phyloP scores from a whole-genome alignment of 192 early-diverging fungal species.

The Backusella mclennaniae region DNA sequence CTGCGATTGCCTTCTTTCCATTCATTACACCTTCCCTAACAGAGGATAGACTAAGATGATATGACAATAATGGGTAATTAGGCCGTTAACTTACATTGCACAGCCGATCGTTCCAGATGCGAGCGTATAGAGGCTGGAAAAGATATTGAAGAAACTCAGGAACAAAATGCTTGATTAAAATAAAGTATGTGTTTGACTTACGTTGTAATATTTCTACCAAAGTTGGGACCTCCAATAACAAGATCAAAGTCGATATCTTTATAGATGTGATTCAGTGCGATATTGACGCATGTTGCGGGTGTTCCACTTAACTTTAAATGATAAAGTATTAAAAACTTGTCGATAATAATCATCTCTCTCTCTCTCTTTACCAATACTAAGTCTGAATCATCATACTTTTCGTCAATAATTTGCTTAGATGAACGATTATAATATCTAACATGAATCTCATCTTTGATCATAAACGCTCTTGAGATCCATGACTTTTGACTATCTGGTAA shows the following conservation, averaged over 20 bases:
- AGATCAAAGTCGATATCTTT: constrained; percentile 39
- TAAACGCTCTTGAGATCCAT: constrained; percentile 46
- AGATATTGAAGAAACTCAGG: neutral
- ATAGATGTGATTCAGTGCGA: constrained; percentile 39
- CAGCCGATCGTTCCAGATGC: constrained; percentile 47
- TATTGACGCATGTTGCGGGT: constrained; percentile 46
- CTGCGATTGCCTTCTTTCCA: constrained; percentile 36
- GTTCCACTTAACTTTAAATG: constrained; percentile 29
- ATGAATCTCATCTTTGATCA: constrained; percentile 36
- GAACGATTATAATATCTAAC: constrained; percentile 35
- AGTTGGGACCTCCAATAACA: constrained; percentile 43
- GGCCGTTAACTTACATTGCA: constrained; percentile 24
- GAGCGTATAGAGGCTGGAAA: constrained; percentile 33
- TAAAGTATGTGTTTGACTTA: neutral
- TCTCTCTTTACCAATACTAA: constrained; percentile 33
- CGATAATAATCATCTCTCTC: neutral
- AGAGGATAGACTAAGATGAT: neutral
- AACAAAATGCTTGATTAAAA: neutral
- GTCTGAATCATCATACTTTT: constrained; percentile 22
- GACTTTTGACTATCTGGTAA: constrained; percentile 45
- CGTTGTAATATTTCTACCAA: constrained; percentile 39
- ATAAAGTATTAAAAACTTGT: neutral
- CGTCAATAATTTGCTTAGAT: neutral
- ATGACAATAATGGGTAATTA: neutral
- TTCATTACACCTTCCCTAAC: constrained; percentile 38